Conservation (phyloP, 148 eudicot genomes). For the Rhododendron molle region DNA sequence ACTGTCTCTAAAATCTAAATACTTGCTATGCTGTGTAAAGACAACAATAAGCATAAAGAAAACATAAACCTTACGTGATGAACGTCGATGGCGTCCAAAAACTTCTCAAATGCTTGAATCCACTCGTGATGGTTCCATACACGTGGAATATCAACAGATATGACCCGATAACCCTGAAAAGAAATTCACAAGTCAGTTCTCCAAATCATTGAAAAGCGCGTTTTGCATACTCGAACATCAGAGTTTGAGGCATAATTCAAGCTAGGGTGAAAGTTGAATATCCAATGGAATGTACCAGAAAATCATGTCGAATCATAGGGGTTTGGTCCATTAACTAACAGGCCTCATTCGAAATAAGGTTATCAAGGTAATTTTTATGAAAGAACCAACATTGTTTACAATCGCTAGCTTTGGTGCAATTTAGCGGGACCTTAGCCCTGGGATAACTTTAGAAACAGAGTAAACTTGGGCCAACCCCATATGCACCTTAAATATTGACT, state of each 20-base stretch:
- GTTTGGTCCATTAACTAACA: neutral
- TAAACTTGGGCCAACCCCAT: neutral
- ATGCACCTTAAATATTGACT: neutral
- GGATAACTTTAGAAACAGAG: neutral
- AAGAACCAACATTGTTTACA: neutral
- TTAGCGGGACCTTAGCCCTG: neutral
- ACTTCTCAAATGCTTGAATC: slow-evolving; percentile 95
- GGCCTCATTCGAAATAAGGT: neutral
- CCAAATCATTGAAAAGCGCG: neutral
- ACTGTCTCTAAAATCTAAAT: neutral
- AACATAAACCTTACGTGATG: slow-evolving; percentile 75
- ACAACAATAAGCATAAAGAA: neutral
- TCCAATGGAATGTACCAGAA: neutral
- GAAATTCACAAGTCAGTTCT: slow-evolving; percentile 9
- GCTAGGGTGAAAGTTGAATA: neutral
- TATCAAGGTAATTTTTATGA: neutral
- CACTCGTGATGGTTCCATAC: slow-evolving; percentile 93
- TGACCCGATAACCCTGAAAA: slow-evolving; percentile 88
- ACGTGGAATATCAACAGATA: slow-evolving; percentile 92
- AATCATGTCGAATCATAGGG: neutral
- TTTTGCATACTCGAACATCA: neutral
- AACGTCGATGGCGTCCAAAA: slow-evolving; percentile 86
- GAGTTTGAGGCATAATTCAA: neutral
- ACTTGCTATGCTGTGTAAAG: neutral
- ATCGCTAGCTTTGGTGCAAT: neutral